Base-by-base conservation (phyloP, 306 rosid species). In the Urtica urens region DNA sequence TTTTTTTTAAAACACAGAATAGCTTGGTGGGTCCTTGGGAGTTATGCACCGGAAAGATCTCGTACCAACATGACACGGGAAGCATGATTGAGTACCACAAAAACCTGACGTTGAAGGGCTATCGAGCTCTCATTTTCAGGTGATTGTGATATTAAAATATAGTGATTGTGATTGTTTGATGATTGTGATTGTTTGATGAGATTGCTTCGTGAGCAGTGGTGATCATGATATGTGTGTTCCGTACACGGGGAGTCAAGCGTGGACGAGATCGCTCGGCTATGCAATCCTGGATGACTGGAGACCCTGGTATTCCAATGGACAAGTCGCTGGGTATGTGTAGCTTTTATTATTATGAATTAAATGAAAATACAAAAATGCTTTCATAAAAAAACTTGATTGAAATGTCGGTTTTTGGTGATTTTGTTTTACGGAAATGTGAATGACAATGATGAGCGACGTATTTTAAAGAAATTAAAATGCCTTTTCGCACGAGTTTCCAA, bases 181-280 rank as follows among this genome's bases (percentile, higher is more conserved):
- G n/a, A 57, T 13, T 16, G 15, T 52, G 42, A 52, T 14, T 17
- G 51, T 22, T 11, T 1, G 14, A 33, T 49, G 14, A 8, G 2
- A 14, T 35, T 35, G 40, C 51, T 55, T 66, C 23, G 45, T 3
- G 12, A 27, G 50, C 77, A 84, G 97, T 22, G 97, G 97, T 6
- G 97, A 88, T 71, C 95, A 84, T 63, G 97, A 88, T 53, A 54
- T 88, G 90, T 88, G 95, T 65, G 93, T 84, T 68, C 97, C 97
- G 4, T 88, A 23, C 71, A 84, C 95, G 1, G 95, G 97, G 46
- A 74, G 73, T 28, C 43, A 81, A 72, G 87, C 95, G 1, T 88
- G 97, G 95, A 85, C 94, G 3, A 75, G 72, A 74, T 81, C 95
- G 18, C 0, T 88, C 1, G 95, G 93, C 46, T 84, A 84, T 72